phyloP scores from a whole-genome alignment of 352 stramenopile species.

The Blastocystis sp. region DNA sequence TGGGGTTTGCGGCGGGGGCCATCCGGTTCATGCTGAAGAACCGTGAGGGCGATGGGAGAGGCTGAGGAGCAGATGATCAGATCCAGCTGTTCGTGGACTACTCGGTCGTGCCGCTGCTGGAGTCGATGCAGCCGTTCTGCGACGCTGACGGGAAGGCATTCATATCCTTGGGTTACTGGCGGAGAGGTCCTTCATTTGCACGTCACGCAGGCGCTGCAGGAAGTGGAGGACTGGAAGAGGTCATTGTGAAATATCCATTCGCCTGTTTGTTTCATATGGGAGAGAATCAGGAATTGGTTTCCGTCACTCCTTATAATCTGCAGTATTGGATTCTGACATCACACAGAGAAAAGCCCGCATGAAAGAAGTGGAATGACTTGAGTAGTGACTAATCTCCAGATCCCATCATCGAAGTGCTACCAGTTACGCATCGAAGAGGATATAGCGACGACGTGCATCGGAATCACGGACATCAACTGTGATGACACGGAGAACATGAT shows the following conservation, averaged over 20 bases:
- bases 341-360: too few species aligned
- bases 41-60: not conserved
- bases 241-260: too few species aligned
- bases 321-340: too few species aligned
- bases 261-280: too few species aligned
- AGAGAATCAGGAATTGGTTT: too few species aligned
- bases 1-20: slow-evolving; percentile 51
- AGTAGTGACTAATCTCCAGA: not conserved
- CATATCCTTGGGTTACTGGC: slow-evolving; percentile 25
- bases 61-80: slow-evolving; percentile 10
- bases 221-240: not conserved
- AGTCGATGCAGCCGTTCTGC: slow-evolving; percentile 12
- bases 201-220: slow-evolving; percentile 15
- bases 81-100: slow-evolving; percentile 18
- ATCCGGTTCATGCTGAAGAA: slow-evolving; percentile 49
- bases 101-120: not conserved
- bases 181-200: not conserved
- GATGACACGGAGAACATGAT: not conserved
- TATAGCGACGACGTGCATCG: slow-evolving; percentile 25
- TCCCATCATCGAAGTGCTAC: slow-evolving; percentile 17
- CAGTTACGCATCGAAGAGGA: slow-evolving; percentile 34
- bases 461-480: not conserved
- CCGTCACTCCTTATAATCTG: too few species aligned
- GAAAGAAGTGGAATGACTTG: too few species aligned
- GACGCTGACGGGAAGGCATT: slow-evolving; percentile 37